Base-by-base conservation (phyloP, 2,329 filamentous ascomycete species). In the Epichloe glyceriae region DNA sequence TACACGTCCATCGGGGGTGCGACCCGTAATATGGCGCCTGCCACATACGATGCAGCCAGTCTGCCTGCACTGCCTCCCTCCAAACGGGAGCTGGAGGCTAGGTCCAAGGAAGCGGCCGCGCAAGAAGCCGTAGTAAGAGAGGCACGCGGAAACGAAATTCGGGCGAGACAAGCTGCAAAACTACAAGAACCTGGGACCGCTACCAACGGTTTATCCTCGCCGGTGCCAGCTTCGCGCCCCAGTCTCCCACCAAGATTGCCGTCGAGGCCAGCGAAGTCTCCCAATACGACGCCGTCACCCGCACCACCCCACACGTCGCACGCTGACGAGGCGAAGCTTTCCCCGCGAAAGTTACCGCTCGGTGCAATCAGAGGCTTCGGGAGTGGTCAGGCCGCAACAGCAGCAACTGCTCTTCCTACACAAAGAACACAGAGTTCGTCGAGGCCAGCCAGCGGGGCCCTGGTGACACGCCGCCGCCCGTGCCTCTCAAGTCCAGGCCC, bases 11-110 rank as follows among this genome's bases (percentile, higher is more conserved):
- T 64, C 20, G 72, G 73, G 11, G 60, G 66, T 8, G 54, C 64
- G 4, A 57, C 67, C 14, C 70, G 78, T 53, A 79, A 73, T 49
- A 61, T 83, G 20, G 47, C 56, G 20, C 78, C 80, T 3, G 79
- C 80, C 2, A 62, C 73, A 0, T 70, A 78, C 46, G 78, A 79
- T 49, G 70, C 75, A 35, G 68, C 76, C n/a, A 76, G 72, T 47
- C 67, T 83, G 11, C 80, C 79, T 0, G 71, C 74, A 11, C 62
- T 83, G 37, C 80, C 79, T 0, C 79, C 78, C 0, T 71, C 74
- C 1, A 71, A 69, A 54, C 70, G 73, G 41, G 79, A 82, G 52
- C 64, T 69, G 2, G 79, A 83, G 53, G 71, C 72, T 3, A 67
- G 68, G 53, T 66, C 64, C 26, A 57, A 63, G 50, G 61, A 65